Evolutionary conservation across 495 filamentous ascomycete species (phyloP).

Genomic region (Aspergillus sclerotioniger): DNA sequence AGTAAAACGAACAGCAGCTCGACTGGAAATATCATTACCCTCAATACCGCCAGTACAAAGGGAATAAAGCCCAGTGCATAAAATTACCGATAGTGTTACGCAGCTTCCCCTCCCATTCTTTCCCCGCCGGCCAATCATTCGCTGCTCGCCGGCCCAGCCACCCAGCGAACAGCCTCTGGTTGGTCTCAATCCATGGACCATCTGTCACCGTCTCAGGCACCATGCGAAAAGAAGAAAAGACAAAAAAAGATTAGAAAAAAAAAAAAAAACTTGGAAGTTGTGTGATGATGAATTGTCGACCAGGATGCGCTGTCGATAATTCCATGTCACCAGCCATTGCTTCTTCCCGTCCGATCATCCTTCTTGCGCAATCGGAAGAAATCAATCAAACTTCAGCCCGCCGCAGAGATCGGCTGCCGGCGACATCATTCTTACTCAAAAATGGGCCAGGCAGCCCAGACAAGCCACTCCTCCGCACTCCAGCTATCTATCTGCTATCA

Average conservation of each 20-base stretch:
- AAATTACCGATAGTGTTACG: constrained; percentile 12
- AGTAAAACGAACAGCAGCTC: not conserved
- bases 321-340: not conserved
- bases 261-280: not conserved
- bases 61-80: constrained; percentile 9
- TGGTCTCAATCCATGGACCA: constrained; percentile 1
- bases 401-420: not conserved
- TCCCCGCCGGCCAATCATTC: constrained; percentile 10
- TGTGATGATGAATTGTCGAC: not conserved
- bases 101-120: constrained; percentile 9
- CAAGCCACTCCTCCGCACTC: constrained; percentile 1
- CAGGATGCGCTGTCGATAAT: not conserved
- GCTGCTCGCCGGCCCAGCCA: not conserved
- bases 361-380: not conserved
- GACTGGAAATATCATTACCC: constrained; percentile 3
- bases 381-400: not conserved
- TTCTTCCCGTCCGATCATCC: not conserved
- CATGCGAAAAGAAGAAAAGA: not conserved
- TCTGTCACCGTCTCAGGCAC: constrained; percentile 3
- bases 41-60: not conserved
- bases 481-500: not conserved
- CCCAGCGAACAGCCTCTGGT: constrained; percentile 2
- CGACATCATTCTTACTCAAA: constrained; percentile 2
- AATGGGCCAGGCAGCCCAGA: not conserved
- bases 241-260: not conserved